Evolutionary conservation across 345 rosid species (phyloP), one percentile per base, ranked within the genome.

Genomic region (Ricinus communis): DNA sequence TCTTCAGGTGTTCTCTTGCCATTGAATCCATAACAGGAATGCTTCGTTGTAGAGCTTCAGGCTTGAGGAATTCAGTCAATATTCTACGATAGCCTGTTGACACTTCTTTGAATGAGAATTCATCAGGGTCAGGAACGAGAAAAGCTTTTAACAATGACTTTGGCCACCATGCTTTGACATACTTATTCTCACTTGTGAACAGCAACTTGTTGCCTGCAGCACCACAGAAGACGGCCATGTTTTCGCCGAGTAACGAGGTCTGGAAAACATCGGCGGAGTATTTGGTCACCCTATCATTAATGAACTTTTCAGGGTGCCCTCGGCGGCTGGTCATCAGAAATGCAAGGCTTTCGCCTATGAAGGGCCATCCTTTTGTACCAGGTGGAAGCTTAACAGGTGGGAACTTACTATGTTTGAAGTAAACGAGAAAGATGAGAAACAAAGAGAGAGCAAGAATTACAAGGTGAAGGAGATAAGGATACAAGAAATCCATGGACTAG

Each of bases 151-250:
- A 72, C 19, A 78, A 53, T 54, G 80, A 75, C n/a, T 56, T 5
- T 2, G 85, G 78, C 82, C 82, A 78, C 85, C 80, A 78, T 10
- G 77, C 65, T 1, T 46, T 72, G 8, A 78, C 82, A 10, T 72
- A 72, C 21, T 75, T 82, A 75, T 75, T 78, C 43, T 82, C 73
- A 56, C 85, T 68, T 5, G 77, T 65, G 67, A 72, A 81, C 6
- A 77, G 57, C 19, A 81, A 77, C 71, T 77, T 74, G 67, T 81
- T 81, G 11, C 74, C 77, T 6, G 72, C 15, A 15, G 82, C 65
- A 9, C 84, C 79, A 5, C 79, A 77, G 38, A 77, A 71, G 27
- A 69, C 66, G 0, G 65, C 82, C 65, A 81, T 65, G 64, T 74
- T 71, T 54, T 77, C 72, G 0, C 84, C 72, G 0, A 77, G 65